Evolutionary conservation across 768 basidiomycete genomes (phyloP).

Genomic region (Hortiboletus flavorubellus): DNA sequence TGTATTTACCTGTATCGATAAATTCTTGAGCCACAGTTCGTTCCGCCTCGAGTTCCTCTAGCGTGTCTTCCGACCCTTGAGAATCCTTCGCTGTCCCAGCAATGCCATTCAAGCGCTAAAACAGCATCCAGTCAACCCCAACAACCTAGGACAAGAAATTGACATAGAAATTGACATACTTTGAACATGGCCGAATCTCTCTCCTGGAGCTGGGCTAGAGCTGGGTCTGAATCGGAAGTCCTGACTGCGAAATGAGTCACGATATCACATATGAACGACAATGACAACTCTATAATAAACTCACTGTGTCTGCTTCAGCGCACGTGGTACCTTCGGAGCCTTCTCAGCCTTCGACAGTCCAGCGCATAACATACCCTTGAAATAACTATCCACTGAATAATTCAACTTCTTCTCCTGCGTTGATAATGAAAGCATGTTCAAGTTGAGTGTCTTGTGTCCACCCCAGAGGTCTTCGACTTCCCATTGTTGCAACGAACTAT

Average conservation of each 20-base stretch:
- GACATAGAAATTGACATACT: conserved; percentile 42
- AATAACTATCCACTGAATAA: conserved; percentile 94
- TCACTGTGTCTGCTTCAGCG: conserved; percentile 81
- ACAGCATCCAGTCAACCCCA: background rate
- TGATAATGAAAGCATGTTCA: conserved; percentile 81
- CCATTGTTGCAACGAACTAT: conserved; percentile 89
- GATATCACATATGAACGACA: background rate
- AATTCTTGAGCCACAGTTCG: conserved; percentile 74
- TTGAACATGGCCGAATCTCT: conserved; percentile 80
- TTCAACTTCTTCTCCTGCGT: conserved; percentile 93
- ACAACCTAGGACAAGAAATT: too few species aligned
- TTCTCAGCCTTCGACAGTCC: conserved; percentile 80
- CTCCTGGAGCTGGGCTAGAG: conserved; percentile 79
- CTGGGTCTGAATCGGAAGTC: conserved; percentile 96
- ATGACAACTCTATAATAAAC: conserved; percentile 26
- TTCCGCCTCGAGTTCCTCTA: conserved; percentile 84
- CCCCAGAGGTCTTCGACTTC: conserved; percentile 92
- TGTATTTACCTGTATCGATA: conserved; percentile 71
- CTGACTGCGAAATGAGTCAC: conserved; percentile 47
- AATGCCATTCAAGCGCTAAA: conserved; percentile 64
- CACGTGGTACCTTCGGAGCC: conserved; percentile 75
- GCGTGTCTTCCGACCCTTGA: conserved; percentile 67
- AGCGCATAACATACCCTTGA: conserved; percentile 84
- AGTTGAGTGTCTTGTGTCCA: conserved; percentile 68
- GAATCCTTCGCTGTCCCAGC: conserved; percentile 61